phyloP scores from a whole-genome alignment of 495 filamentous ascomycete species.

The Bacidia rubella region DNA sequence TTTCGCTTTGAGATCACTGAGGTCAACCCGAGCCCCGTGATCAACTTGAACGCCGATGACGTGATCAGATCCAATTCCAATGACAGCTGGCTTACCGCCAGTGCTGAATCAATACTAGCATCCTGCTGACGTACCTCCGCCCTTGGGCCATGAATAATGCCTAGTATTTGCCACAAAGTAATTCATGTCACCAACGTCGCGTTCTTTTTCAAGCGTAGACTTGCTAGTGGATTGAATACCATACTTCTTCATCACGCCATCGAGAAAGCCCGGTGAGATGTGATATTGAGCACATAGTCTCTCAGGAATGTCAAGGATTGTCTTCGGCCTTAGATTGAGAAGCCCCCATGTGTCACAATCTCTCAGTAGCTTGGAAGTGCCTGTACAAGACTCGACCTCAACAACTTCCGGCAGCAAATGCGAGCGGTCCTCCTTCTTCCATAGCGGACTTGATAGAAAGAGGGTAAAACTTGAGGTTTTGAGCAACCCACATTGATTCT shows the following conservation, averaged over 20 bases:
- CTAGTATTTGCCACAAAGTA: constrained; percentile 27
- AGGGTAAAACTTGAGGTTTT: constrained; percentile 37
- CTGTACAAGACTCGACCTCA: constrained; percentile 24
- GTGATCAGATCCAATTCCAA: constrained; percentile 31
- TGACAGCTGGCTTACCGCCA: constrained; percentile 21
- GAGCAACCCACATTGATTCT: constrained; percentile 32
- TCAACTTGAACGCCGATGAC: constrained; percentile 27
- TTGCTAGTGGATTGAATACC: constrained; percentile 31
- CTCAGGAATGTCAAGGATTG: constrained; percentile 28
- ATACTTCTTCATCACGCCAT: constrained; percentile 24
- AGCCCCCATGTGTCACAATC: constrained; percentile 31
- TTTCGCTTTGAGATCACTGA: constrained; percentile 20
- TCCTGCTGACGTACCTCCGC: constrained; percentile 20
- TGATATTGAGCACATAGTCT: constrained; percentile 25
- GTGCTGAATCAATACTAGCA: neutral
- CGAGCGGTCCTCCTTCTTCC: constrained; percentile 17
- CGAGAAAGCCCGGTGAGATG: constrained; percentile 24
- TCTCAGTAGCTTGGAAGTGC: constrained; percentile 23
- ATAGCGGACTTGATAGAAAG: constrained; percentile 28
- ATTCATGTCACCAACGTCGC: constrained; percentile 18
- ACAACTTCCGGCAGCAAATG: constrained; percentile 23
- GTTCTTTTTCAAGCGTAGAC: constrained; percentile 23
- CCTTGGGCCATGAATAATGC: constrained; percentile 39
- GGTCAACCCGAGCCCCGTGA: constrained; percentile 25
- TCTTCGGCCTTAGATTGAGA: constrained; percentile 30